Evolutionary conservation across 495 filamentous ascomycete species (phyloP).

Genomic region (Diplogelasinospora grovesii): DNA sequence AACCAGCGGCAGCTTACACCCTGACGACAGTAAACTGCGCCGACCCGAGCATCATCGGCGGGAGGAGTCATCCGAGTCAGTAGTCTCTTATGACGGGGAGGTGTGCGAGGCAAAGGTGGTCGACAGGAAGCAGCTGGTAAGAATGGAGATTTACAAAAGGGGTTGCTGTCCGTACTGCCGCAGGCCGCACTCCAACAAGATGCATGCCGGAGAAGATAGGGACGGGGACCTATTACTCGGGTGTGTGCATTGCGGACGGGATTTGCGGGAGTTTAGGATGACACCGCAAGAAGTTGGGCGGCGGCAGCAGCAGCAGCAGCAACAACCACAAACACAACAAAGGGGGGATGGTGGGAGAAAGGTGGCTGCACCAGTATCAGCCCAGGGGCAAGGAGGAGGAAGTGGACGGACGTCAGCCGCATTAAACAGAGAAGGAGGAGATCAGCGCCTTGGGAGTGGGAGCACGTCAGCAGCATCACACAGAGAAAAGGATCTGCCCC

Average conservation of each 20-base stretch:
- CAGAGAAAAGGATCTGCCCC: too few species aligned
- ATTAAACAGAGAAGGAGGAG: background rate
- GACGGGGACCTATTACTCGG: too few species aligned
- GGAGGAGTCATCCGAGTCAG: background rate
- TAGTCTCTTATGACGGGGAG: background rate
- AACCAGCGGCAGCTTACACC: background rate
- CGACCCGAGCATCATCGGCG: background rate
- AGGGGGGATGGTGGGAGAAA: background rate
- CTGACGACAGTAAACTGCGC: background rate
- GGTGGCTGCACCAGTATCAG: background rate
- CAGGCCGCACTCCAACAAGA: background rate
- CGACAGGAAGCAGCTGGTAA: conserved; percentile 8
- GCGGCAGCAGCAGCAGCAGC: background rate
- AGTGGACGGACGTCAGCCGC: background rate
- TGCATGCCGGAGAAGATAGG: background rate
- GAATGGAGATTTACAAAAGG: conserved; percentile 7
- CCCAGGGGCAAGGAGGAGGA: background rate
- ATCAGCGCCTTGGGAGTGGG: background rate
- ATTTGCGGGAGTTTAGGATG: background rate
- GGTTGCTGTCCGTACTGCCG: conserved; percentile 12
- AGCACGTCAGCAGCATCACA: too few species aligned
- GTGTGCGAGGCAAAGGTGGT: background rate
- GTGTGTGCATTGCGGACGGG: conserved; percentile 3
- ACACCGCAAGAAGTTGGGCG: too few species aligned
- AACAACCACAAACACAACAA: background rate